These are phyloP conservation scores for Neurospora sp. DNA, from an alignment of 495 filamentous ascomycete species.

Conservation along the genomic window DNA sequence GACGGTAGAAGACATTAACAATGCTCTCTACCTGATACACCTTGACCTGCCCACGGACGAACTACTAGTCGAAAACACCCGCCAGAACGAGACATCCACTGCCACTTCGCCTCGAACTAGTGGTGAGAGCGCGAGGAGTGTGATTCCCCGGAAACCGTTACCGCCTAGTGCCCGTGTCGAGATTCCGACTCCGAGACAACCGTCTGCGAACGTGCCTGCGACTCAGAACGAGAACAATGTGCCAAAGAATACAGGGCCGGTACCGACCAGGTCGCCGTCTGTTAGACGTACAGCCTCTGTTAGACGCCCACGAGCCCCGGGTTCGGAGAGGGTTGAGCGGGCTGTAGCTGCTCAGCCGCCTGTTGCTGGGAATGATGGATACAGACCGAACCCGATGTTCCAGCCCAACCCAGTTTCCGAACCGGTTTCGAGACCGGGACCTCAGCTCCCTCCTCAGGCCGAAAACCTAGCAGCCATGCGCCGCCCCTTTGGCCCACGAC, in stretches of 20 bases:
- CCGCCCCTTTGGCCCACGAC: slow-evolving; percentile 4
- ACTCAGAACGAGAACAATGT: neutral
- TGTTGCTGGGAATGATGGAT: slow-evolving; percentile 1
- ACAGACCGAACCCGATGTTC: slow-evolving; percentile 19
- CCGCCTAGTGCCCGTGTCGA: slow-evolving; percentile 13
- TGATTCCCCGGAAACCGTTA: slow-evolving; percentile 36
- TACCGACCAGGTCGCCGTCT: neutral
- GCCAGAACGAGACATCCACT: slow-evolving; percentile 17
- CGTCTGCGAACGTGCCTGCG: neutral
- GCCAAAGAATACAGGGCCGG: neutral
- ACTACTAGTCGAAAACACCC: slow-evolving; percentile 38
- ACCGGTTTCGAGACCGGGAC: neutral
- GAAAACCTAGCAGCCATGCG: neutral
- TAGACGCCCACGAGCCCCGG: neutral
- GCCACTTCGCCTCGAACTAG: slow-evolving; percentile 37
- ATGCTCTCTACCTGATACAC: slow-evolving; percentile 86
- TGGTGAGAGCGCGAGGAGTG: slow-evolving; percentile 32
- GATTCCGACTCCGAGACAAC: neutral
- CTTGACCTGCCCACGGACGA: slow-evolving; percentile 53
- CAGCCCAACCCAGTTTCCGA: neutral
- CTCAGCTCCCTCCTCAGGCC: neutral
- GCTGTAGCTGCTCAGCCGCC: neutral
- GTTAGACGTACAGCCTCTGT: neutral
- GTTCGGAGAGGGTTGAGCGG: neutral
- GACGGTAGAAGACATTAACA: slow-evolving; percentile 75